Conservation (phyloP, 1,284 basidiomycete species). For the Irpex sp. region DNA sequence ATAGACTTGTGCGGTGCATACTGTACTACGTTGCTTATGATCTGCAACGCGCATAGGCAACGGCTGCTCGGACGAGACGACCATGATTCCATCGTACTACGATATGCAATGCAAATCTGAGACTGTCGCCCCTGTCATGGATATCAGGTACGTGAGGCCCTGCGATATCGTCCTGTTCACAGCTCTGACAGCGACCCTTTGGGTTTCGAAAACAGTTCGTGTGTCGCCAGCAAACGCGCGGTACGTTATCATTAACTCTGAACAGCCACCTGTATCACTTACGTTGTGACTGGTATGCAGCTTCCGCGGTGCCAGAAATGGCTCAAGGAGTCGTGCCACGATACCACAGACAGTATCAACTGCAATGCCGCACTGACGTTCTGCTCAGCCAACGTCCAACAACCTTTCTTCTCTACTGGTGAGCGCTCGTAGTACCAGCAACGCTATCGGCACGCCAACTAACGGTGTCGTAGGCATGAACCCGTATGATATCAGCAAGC, state of each 20-base stretch:
- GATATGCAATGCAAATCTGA: constrained; percentile 14
- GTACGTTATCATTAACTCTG: constrained; percentile 2
- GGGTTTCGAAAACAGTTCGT: constrained; percentile 1
- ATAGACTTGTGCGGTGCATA: not conserved
- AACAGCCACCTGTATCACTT: not conserved
- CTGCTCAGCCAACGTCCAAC: constrained; percentile 23
- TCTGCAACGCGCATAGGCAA: constrained; percentile 6
- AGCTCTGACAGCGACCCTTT: not conserved
- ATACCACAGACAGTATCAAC: constrained; percentile 32
- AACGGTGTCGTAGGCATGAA: constrained; percentile 6
- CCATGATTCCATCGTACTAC: constrained; percentile 14
- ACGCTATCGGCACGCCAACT: not conserved
- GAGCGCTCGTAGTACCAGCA: not conserved
- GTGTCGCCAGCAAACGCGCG: constrained; percentile 11
- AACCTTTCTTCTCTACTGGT: constrained; percentile 13
- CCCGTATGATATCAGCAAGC: constrained; percentile 19
- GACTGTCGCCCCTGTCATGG: constrained; percentile 9
- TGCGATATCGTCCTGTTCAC: not conserved
- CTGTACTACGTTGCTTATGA: too few species aligned
- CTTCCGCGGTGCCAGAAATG: constrained; percentile 26
- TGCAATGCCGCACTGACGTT: constrained; percentile 35
- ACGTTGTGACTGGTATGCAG: constrained; percentile 8
- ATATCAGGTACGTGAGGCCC: constrained; percentile 8
- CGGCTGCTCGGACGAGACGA: constrained; percentile 12
- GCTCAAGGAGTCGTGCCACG: constrained; percentile 23